These are phyloP conservation scores for Mariannaea elegans DNA, from an alignment of 2,329 filamentous ascomycete genomes.

Conservation along the genomic window DNA sequence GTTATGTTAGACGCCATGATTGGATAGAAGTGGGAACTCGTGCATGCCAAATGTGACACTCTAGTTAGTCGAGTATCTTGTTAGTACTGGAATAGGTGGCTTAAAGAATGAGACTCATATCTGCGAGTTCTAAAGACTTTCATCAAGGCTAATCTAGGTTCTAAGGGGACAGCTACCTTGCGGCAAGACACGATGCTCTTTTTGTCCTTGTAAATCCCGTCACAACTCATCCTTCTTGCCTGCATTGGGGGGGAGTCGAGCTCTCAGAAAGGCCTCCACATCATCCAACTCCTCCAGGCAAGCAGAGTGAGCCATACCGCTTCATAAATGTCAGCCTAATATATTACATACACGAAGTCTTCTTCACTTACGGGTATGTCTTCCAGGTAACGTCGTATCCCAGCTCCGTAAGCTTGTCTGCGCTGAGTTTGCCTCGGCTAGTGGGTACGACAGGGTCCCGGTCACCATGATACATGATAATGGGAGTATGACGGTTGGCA, in stretches of 20 bases:
- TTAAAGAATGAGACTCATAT: too few relatives aligned
- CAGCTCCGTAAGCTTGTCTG: conserved; percentile 70
- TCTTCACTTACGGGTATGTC: conserved; percentile 71
- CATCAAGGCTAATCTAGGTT: conserved; percentile 2
- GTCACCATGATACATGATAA: conserved; percentile 91
- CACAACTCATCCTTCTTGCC: conserved; percentile 9
- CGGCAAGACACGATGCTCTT: not conserved
- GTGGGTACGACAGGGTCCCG: conserved; percentile 77
- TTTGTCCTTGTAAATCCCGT: not conserved
- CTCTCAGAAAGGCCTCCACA: conserved; percentile 68
- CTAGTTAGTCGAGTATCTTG: not conserved
- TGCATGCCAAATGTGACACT: conserved; percentile 11
- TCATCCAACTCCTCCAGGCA: conserved; percentile 83
- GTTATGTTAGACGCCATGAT: conserved; percentile 1
- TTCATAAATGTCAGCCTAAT: conserved; percentile 43
- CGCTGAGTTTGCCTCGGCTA: conserved; percentile 73
- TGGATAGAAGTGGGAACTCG: conserved; percentile 9
- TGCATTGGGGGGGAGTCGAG: conserved; percentile 51
- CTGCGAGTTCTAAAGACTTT: not conserved
- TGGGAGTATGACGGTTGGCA: conserved; percentile 73
- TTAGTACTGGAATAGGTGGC: too few relatives aligned
- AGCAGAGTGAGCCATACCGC: conserved; percentile 78
- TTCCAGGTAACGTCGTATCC: conserved; percentile 80
- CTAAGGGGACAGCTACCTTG: not conserved
- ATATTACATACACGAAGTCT: not conserved